phyloP scores from a whole-genome alignment of 169 alveolate genomes.

The Amoebophrya sp. region DNA sequence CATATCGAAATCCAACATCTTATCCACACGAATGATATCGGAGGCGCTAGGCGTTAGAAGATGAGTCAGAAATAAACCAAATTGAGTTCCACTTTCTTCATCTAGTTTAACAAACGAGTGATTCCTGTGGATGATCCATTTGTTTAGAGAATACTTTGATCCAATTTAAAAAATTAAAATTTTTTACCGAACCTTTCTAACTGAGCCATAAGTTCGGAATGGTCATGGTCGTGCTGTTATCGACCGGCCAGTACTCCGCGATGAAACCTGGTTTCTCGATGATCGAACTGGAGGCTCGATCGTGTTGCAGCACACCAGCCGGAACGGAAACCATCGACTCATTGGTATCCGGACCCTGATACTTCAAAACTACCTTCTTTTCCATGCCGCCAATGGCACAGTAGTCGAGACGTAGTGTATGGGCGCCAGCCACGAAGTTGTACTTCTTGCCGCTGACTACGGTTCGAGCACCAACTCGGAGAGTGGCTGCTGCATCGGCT shows the following conservation, averaged over 20 bases:
- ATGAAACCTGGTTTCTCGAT: conserved; percentile 48
- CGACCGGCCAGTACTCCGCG: conserved; percentile 49
- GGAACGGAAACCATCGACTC: conserved; percentile 43
- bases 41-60: neutral
- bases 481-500: conserved; percentile 37
- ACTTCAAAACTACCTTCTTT: conserved; percentile 37
- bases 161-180: neutral
- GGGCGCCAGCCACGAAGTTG: conserved; percentile 42
- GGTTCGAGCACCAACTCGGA: conserved; percentile 31
- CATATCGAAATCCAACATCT: conserved; percentile 51
- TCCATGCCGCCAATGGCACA: conserved; percentile 21
- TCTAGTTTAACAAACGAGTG: neutral
- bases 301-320: conserved; percentile 52
- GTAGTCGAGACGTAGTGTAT: neutral
- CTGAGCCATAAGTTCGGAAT: neutral
- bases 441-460: conserved; percentile 36
- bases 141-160: neutral
- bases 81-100: too few species aligned
- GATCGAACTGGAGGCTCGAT: conserved; percentile 16
- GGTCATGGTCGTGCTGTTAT: neutral
- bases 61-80: neutral
- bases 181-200: neutral
- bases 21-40: conserved; percentile 50
- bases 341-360: conserved; percentile 48
- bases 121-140: neutral